Percentiles rank a stretch among this genome's conserved stretches.
Evolutionary conservation across 345 rosid species (phyloP).

Genomic region (Cardamine occulta): DNA sequence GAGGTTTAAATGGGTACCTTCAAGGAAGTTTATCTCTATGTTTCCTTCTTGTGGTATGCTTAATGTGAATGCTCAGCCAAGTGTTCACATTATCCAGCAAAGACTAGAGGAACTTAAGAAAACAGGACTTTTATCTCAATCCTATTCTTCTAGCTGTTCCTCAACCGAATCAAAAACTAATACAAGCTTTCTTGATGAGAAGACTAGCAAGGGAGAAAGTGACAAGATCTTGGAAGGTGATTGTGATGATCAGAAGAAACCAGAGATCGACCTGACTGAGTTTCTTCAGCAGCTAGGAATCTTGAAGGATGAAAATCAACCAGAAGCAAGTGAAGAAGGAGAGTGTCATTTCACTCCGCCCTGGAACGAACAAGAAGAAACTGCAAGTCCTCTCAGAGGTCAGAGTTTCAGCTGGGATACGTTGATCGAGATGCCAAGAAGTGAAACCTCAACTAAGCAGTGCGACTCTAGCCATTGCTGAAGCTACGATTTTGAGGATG

Average conservation of each 20-base stretch:
- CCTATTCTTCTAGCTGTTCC: slow-evolving; percentile 52
- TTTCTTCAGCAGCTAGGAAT: slow-evolving; percentile 91
- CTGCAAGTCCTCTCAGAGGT: slow-evolving; percentile 44
- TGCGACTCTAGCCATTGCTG: slow-evolving; percentile 42
- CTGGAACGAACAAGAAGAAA: slow-evolving; percentile 50
- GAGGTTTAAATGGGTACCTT: slow-evolving; percentile 79
- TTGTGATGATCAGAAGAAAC: slow-evolving; percentile 53
- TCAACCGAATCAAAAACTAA: slow-evolving; percentile 49
- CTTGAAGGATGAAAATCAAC: slow-evolving; percentile 51
- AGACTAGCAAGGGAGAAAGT: slow-evolving; percentile 35
- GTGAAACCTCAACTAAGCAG: slow-evolving; percentile 41
- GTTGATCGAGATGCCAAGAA: slow-evolving; percentile 61
- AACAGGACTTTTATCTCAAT: slow-evolving; percentile 49
- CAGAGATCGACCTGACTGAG: slow-evolving; percentile 91
- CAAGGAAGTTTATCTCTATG: slow-evolving; percentile 81
- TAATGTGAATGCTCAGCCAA: slow-evolving; percentile 83
- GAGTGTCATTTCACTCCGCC: slow-evolving; percentile 34
- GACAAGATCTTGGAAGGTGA: slow-evolving; percentile 42
- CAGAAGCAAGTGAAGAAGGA: slow-evolving; percentile 40
- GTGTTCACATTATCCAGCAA: slow-evolving; percentile 82
- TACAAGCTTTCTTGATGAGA: slow-evolving; percentile 34
- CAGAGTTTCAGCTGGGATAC: slow-evolving; percentile 76
- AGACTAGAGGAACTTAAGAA: slow-evolving; percentile 83
- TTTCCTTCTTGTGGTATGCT: slow-evolving; percentile 85
- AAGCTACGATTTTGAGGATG: slow-evolving; percentile 60